Percentiles rank a stretch among this genome's conserved stretches.
Evolutionary conservation across 1,139 yeast genomes (phyloP).

Genomic region (Sugiyamaella novakii): DNA sequence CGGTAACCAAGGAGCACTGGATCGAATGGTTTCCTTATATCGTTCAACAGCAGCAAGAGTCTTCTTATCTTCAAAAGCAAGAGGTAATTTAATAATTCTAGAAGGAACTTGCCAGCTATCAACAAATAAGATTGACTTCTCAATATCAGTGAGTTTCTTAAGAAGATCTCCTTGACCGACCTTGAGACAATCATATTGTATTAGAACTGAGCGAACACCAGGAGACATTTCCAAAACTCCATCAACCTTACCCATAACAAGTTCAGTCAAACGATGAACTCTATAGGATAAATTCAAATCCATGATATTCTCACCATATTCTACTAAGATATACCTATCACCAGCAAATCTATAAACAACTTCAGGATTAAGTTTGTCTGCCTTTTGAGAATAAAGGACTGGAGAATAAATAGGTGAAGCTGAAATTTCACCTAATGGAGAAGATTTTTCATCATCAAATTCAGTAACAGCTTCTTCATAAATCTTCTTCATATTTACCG

Average conservation of each 20-base stretch:
- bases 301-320: constrained; percentile 86
- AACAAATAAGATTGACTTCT: constrained; percentile 68
- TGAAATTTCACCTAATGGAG: constrained; percentile 13
- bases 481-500: constrained; percentile 57
- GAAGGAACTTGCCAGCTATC: constrained; percentile 86
- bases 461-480: constrained; percentile 8
- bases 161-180: constrained; percentile 65
- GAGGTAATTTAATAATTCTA: constrained; percentile 79
- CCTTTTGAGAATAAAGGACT: constrained; percentile 51
- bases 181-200: constrained; percentile 69
- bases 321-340: constrained; percentile 86
- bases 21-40: constrained; percentile 89
- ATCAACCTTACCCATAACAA: constrained; percentile 56
- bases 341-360: constrained; percentile 95
- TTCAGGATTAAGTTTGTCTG: constrained; percentile 58
- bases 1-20: constrained; percentile 96
- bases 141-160: constrained; percentile 68
- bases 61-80: constrained; percentile 93
- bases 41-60: constrained; percentile 87
- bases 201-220: constrained; percentile 91
- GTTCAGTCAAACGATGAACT: constrained; percentile 75
- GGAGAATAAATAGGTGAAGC: constrained; percentile 46
- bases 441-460: constrained; percentile 11
- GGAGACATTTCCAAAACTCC: constrained; percentile 96
- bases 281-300: constrained; percentile 85